Percentiles rank a stretch among this genome's conserved stretches.
These are phyloP conservation scores for Liquidambar formosana DNA, from an alignment of 164 flowering plant genomes.

Conservation along the genomic window DNA sequence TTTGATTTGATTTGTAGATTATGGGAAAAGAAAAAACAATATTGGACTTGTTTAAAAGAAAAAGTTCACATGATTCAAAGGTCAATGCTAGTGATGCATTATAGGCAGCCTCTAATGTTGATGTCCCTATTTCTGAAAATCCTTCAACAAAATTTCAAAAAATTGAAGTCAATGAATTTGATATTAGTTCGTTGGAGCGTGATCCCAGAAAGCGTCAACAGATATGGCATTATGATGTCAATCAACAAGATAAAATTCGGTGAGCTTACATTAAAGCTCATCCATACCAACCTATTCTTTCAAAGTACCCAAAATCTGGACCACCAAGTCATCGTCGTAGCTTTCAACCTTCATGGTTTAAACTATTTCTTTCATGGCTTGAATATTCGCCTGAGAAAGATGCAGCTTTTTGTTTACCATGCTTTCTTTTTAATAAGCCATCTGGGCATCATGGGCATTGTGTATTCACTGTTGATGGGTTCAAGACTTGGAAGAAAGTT, in stretches of 20 bases:
- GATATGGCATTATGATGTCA: neutral
- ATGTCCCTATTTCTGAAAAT: neutral
- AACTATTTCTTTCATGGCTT: neutral
- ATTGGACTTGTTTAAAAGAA: too few species aligned
- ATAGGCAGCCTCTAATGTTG: too few species aligned
- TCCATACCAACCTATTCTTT: neutral
- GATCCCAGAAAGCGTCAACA: neutral
- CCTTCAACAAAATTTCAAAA: neutral
- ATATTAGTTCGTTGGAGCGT: neutral
- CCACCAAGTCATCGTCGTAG: neutral
- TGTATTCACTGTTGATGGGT: neutral
- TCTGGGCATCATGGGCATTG: neutral
- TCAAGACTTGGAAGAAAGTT: slow-evolving; percentile 10
- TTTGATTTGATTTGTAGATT: too few species aligned
- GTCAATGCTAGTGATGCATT: too few species aligned
- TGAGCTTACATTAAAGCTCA: slow-evolving; percentile 1
- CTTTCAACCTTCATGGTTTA: slow-evolving; percentile 1
- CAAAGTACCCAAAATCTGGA: neutral
- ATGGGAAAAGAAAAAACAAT: too few species aligned
- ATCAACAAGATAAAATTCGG: neutral
- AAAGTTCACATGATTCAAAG: too few species aligned
- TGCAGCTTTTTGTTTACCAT: slow-evolving; percentile 12
- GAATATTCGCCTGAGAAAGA: slow-evolving; percentile 6
- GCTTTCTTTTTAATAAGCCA: slow-evolving; percentile 3
- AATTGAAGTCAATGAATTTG: too few species aligned